Evolutionary conservation across 345 rosid species (phyloP), one percentile per base, ranked within the genome.

Genomic region (Kandelia obovata): DNA sequence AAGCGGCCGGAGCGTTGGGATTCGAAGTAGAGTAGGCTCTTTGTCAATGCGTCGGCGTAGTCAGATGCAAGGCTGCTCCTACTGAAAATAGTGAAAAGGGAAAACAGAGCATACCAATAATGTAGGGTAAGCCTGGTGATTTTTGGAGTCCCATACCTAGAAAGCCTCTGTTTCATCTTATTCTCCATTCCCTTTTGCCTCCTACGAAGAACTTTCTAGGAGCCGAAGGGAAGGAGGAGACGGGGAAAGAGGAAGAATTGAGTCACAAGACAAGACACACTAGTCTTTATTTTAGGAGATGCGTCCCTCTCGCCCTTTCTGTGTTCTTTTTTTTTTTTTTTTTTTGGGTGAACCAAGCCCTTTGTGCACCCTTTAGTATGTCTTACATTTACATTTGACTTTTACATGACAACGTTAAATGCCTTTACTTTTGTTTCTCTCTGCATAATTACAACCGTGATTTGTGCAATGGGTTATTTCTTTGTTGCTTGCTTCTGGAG

Each of bases 11-110:
- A 77, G 46, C 81, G 77, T 53, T 77, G 77, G 2, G 81, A 57
- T 60, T 77, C 81, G 35, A 77, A 77, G 73, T 77, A 77, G 64
- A 77, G 77, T 15, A 77, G 81, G 61, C 74, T 68, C 58, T 77
- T 77, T 3, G 67, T 67, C 7, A 77, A 46, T 17, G 81, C 81
- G 17, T 77, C 77, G 13, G 64, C 74, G 35, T 77, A 77, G 31
- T 77, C 65, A 37, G 64, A 65, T 32, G 66, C 35, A 19, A 62
- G 43, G 27, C 55, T 23, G 2, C 16, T 51, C 11, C 58, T n/a
- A 10, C 0, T 20, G 52, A 57, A 69, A 64, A 69, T 53, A 75
- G 68, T 13, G 47, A 67, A 62, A 19, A 70, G 23, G 21, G 59
- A 20, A 62, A 83, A 52, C 32, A 79, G 69, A 63, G 70, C 23